A percentile compares a stretch with the other conserved stretches of the same genome.
These are phyloP conservation scores for Cantharellus cinnabarinus DNA, from an alignment of 768 basidiomycete genomes.

Conservation along the genomic window DNA sequence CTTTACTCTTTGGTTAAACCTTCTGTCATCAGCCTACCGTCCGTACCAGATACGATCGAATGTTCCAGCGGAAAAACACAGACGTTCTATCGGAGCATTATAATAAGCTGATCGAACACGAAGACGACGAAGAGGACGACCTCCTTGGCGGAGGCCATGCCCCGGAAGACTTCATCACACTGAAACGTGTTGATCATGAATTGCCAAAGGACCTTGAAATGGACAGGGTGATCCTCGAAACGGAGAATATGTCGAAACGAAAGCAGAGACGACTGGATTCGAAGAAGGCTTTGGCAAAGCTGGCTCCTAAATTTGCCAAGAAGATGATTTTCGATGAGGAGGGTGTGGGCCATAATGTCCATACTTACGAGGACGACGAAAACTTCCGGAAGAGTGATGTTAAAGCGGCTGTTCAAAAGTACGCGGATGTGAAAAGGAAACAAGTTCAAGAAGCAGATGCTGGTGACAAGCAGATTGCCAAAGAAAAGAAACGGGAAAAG, in stretches of 20 bases:
- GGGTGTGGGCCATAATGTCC: constrained; percentile 58
- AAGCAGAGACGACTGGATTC: constrained; percentile 60
- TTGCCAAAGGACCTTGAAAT: constrained; percentile 16
- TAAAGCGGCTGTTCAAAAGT: constrained; percentile 42
- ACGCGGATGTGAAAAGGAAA: constrained; percentile 50
- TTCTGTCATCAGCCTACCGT: background rate
- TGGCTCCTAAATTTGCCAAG: constrained; percentile 22
- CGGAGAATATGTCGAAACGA: constrained; percentile 58
- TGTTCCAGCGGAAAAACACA: constrained; percentile 95
- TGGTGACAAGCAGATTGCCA: constrained; percentile 61
- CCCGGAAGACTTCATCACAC: constrained; percentile 64
- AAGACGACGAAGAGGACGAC: constrained; percentile 16
- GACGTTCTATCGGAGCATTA: constrained; percentile 82
- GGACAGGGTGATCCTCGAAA: constrained; percentile 14
- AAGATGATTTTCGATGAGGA: constrained; percentile 86
- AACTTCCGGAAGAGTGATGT: constrained; percentile 36
- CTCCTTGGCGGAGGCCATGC: constrained; percentile 9
- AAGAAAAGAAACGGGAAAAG: constrained; percentile 76
- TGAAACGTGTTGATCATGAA: constrained; percentile 80
- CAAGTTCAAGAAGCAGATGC: constrained; percentile 53
- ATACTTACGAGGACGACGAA: constrained; percentile 64
- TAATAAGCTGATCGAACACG: constrained; percentile 61
- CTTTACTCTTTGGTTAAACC: background rate
- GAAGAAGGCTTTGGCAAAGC: constrained; percentile 42
- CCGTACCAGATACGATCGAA: constrained; percentile 81